Base-by-base conservation (phyloP, 352 stramenopile species). In the Pythium sukuiense region DNA sequence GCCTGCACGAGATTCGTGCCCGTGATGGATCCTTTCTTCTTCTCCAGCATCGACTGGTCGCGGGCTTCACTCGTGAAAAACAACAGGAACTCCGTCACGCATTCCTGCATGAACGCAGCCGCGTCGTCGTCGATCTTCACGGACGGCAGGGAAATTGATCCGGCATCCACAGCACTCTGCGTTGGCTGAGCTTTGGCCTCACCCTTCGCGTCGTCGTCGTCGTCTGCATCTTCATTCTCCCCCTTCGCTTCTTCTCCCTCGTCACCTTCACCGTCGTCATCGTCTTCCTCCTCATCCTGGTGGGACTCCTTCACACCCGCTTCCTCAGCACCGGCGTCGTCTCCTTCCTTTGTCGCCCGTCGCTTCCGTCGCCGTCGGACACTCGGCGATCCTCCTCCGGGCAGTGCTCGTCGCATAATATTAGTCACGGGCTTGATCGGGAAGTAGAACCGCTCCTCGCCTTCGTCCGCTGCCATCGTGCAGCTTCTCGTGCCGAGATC, bases 111-210 rank as follows among this genome's bases (percentile, higher is more conserved):
- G 35, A 93, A 82, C 56, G 75, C 73, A 24, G 86, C 76, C 2
- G 87, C 87, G 27, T 89, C 82, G n/a, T 92, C 87, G 56, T 87
- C 88, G 29, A 95, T 88, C 55, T 85, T 89, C 61, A 93, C 73
- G 18, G 76, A 67, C 12, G 50, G 32, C 52, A 69, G 55, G 18
- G 18, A 16, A 2, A 18, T 27, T 1, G 13, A 18, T 0, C 20
- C 45, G 18, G 46, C 61, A 7, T 32, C 20, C 18, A 16, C 33
- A 35, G 27, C 30, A 18, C 30, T 55, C 18, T 6, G 41, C 24
- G 16, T 55, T 7, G 16, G 11, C 6, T 29, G 45, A 3, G 7
- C 59, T 14, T 54, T 26, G 8, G 53, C 37, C 1, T 63, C 37
- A 16, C 33, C 27, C 39, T 71, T 70, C 3, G 27, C 11, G 3